Evolutionary conservation across 495 filamentous ascomycete genomes (phyloP).

Genomic region (Penicillium atrosanguineum): DNA sequence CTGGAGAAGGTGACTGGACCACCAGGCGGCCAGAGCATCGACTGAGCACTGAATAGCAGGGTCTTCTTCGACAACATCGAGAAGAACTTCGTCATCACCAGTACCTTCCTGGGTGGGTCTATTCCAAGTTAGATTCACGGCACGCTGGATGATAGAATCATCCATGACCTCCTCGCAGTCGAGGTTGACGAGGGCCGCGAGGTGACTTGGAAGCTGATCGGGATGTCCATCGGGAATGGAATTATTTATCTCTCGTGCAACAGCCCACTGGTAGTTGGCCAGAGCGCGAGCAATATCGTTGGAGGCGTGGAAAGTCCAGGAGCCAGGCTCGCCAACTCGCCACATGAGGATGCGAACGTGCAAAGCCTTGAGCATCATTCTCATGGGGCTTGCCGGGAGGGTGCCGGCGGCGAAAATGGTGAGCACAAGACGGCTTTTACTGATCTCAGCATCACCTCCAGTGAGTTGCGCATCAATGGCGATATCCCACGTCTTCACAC

Average conservation of each 20-base stretch:
- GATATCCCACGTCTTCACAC: conserved; percentile 91
- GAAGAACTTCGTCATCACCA: conserved; percentile 60
- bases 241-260: conserved; percentile 65
- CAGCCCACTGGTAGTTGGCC: conserved; percentile 75
- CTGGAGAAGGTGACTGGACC: conserved; percentile 74
- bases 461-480: conserved; percentile 92
- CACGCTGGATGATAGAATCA: conserved; percentile 74
- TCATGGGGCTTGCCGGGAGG: conserved; percentile 75
- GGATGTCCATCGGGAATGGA: conserved; percentile 54
- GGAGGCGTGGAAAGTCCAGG: conserved; percentile 57
- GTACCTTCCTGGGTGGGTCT: conserved; percentile 65
- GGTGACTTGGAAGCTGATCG: conserved; percentile 72
- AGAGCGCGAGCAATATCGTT: conserved; percentile 65
- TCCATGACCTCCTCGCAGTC: conserved; percentile 79
- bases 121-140: conserved; percentile 91
- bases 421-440: conserved; percentile 78
- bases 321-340: conserved; percentile 65
- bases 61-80: conserved; percentile 85
- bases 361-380: conserved; percentile 88
- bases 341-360: conserved; percentile 86
- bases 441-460: conserved; percentile 90
- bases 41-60: conserved; percentile 81
- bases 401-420: conserved; percentile 88
- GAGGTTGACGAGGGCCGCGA: conserved; percentile 67
- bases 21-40: conserved; percentile 90